Conservation (phyloP, 2,329 filamentous ascomycete genomes). For the Phaeoacremonium minimum region DNA sequence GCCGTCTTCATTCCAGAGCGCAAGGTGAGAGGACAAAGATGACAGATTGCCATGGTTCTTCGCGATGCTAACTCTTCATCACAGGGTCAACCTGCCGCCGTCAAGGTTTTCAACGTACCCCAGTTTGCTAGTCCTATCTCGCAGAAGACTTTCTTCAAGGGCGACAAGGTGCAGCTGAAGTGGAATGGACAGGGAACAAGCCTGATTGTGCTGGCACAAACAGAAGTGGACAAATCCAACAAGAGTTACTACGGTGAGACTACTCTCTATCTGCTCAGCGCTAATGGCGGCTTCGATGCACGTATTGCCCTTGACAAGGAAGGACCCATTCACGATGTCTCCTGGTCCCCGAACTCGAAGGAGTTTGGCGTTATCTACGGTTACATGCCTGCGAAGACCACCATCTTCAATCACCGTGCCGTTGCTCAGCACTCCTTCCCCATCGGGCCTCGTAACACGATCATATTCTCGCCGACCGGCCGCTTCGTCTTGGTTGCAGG, state of each 20-base stretch:
- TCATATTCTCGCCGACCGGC: slow-evolving; percentile 88
- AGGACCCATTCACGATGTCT: slow-evolving; percentile 38
- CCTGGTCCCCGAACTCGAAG: slow-evolving; percentile 80
- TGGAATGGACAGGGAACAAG: slow-evolving; percentile 94
- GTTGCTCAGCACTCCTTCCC: slow-evolving; percentile 81
- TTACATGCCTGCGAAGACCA: slow-evolving; percentile 98
- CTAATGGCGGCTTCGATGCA: slow-evolving; percentile 88
- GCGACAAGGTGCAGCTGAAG: slow-evolving; percentile 97
- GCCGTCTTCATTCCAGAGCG: slow-evolving; percentile 94
- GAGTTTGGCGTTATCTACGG: slow-evolving; percentile 98
- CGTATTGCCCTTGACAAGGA: slow-evolving; percentile 59
- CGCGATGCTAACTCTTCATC: background rate
- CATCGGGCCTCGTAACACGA: slow-evolving; percentile 86
- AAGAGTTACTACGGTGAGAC: slow-evolving; percentile 99
- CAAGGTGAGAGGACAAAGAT: slow-evolving; percentile 70
- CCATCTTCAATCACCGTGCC: slow-evolving; percentile 91
- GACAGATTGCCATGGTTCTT: no score
- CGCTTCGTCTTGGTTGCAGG: slow-evolving; percentile 91
- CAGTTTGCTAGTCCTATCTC: slow-evolving; percentile 79
- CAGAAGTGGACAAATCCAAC: slow-evolving; percentile 95
- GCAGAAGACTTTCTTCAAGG: slow-evolving; percentile 99
- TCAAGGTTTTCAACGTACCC: slow-evolving; percentile 92
- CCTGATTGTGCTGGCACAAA: slow-evolving; percentile 91
- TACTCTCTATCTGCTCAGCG: slow-evolving; percentile 89
- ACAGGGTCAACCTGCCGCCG: slow-evolving; percentile 85